Base-by-base conservation (phyloP, 2,329 filamentous ascomycete genomes). In the Penicillium sp. region DNA sequence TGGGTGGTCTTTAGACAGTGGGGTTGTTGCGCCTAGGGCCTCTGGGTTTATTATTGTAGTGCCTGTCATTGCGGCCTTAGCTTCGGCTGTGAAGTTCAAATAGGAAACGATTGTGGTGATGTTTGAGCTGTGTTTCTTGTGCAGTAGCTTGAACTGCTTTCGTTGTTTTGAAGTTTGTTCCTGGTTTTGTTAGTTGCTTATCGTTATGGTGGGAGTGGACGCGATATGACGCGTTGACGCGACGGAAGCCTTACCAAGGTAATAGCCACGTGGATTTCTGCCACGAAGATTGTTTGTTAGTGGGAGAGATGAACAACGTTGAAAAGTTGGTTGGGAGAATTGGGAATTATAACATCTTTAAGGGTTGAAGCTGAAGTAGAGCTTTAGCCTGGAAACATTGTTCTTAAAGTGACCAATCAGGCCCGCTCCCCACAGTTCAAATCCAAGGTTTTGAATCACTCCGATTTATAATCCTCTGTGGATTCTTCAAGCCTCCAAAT, bases 341-440 rank as follows among this genome's bases (percentile, higher is more conserved):
- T 43, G 1, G 24, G 35, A 13, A 3, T 16, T 54, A 11, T 29
- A 21, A n/a, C 26, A 22, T 7, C 22, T 39, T 46, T 16, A 35
- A 27, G 11, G 6, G 79, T 50, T 44, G 19, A 54, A 24, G 24
- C 33, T 19, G 79, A 65, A 81, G 84, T 66, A 84, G 81, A 4
- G 76, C 72, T 21, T 61, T 79, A 76, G 1, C n/a, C 31, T 27
- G 8, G 42, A 51, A 22, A 80, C 75, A 4, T 72, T 71, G 64
- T 54, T 59, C 21, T 52, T 42, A 56, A 68, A 62, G 56, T 68
- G 63, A 31, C 65, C 65, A 68, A 68, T 68, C 60, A 67, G 55
- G 50, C 49, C 10, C 11, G 8, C n/a, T 21, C 9, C 6, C 39
- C 29, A 9, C 24, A 43, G 4, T 51, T 13, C 16, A 11, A 10